Percentiles rank a stretch among this genome's conserved stretches.
These are phyloP conservation scores for Raffaelea ambrosiae DNA, from an alignment of 2,329 filamentous ascomycete species.

Conservation along the genomic window DNA sequence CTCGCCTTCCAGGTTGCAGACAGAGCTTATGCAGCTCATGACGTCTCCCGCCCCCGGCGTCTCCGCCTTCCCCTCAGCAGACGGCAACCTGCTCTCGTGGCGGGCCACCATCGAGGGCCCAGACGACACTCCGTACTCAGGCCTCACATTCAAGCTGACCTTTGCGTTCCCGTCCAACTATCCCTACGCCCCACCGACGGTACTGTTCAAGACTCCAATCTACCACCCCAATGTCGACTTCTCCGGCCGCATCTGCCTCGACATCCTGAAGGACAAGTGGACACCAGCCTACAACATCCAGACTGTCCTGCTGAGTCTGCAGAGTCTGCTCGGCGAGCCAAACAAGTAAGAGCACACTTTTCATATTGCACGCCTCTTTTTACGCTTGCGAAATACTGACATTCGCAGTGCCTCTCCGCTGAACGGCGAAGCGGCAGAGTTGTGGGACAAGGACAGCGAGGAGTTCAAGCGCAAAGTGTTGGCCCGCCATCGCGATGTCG, in stretches of 20 bases:
- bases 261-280: conserved; percentile 99
- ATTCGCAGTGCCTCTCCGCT: conserved; percentile 71
- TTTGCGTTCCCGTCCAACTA: conserved; percentile 90
- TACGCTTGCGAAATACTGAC: conserved; percentile 10
- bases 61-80: conserved; percentile 85
- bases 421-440: conserved; percentile 90
- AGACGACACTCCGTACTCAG: conserved; percentile 81
- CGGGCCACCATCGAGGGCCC: conserved; percentile 90
- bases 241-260: conserved; percentile 89
- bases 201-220: conserved; percentile 96
- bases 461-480: conserved; percentile 77
- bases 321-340: conserved; percentile 90
- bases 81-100: conserved; percentile 88
- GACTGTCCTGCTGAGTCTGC: conserved; percentile 83
- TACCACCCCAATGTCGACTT: conserved; percentile 99
- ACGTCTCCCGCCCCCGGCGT: conserved; percentile 86
- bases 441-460: conserved; percentile 83
- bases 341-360: conserved; percentile 68
- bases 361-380: neutral
- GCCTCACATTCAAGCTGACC: conserved; percentile 82
- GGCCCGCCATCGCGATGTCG: conserved; percentile 53
- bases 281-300: conserved; percentile 95
- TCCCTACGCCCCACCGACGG: conserved; percentile 81
- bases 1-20: conserved; percentile 62
- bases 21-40: conserved; percentile 98